Evolutionary conservation across 495 filamentous ascomycete species (phyloP).

Genomic region (Bathelium albidoporum): DNA sequence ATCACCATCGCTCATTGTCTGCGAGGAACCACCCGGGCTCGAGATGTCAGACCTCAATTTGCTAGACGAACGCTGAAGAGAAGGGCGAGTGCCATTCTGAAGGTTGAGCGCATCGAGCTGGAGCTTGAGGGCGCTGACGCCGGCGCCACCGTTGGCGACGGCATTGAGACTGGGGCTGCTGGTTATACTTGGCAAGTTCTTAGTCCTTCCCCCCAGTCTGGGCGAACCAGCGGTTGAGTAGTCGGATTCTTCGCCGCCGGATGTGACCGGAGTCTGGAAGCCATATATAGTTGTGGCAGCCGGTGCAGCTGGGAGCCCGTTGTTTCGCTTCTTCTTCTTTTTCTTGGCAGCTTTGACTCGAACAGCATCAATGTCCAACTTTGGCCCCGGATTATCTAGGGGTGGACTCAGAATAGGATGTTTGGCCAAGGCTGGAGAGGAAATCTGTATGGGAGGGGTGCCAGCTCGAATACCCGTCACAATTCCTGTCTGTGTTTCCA

Average conservation of each 20-base stretch:
- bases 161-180: constrained; percentile 38
- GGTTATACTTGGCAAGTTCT: constrained; percentile 27
- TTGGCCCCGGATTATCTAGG: constrained; percentile 10
- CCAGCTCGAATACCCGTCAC: not conserved
- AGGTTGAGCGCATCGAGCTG: constrained; percentile 59
- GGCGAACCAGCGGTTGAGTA: constrained; percentile 45
- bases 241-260: constrained; percentile 79
- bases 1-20: constrained; percentile 39
- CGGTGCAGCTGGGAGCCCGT: constrained; percentile 38
- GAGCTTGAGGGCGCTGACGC: constrained; percentile 68
- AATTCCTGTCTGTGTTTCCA: constrained; percentile 9
- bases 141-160: constrained; percentile 35
- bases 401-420: constrained; percentile 7
- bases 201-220: constrained; percentile 24
- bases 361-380: constrained; percentile 29
- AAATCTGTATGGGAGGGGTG: constrained; percentile 20
- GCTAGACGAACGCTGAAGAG: constrained; percentile 8
- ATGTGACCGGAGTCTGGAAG: constrained; percentile 72
- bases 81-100: constrained; percentile 17
- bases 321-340: constrained; percentile 44
- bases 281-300: constrained; percentile 67
- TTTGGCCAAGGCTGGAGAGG: constrained; percentile 13
- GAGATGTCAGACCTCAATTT: constrained; percentile 27
- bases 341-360: constrained; percentile 27
- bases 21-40: constrained; percentile 23